Base-by-base conservation (phyloP, 208 protist genomes). In the Trypanosoma melophagium region DNA sequence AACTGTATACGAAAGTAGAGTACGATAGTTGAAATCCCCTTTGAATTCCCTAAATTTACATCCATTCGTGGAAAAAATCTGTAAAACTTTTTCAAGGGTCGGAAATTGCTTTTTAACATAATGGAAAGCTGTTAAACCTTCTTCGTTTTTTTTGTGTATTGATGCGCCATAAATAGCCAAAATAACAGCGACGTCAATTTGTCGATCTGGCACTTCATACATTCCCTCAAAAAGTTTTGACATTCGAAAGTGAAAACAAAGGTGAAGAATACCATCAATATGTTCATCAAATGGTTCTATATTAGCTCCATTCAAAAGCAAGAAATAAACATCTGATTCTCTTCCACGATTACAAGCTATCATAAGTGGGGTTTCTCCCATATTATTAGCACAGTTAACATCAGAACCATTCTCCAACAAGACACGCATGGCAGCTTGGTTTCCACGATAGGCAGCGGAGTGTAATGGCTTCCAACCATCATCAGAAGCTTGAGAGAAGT, bases 391-490 rank as follows among this genome's bases (percentile, higher is more conserved):
- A 38, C 69, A 72, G 71, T 89, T 79, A n/a, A 89, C 69, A 40
- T 90, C 45, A 17, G 80, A 81, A 7, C 81, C 81, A n/a, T 71
- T 31, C 12, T 78, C 60, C 14, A 91, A 28, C 17, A 93, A 74
- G 17, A 67, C 51, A 8, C 59, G 7, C 16, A 91, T 64, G 4
- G 73, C 74, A 0, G 44, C 63, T 21, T 44, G 66, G 28, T 82
- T 70, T 0, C 79, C 80, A 57, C 80, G 81, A 61, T 82, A 90
- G 1, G 81, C 70, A 7, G 87, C 82, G 7, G 76, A 70, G 62
- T 93, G 87, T 28, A 93, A 74, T 2, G 87, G 80, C 9, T 62
- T 77, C 81, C 83, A 89, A 14, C 66, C 51, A 52, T 93, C 87
- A 0, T 57, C 78, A 0, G 84, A 72, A 19, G 49, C 25, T 21